Evolutionary conservation across 1,139 yeast species (phyloP).

Genomic region (Entelexis paramagnoliae): DNA sequence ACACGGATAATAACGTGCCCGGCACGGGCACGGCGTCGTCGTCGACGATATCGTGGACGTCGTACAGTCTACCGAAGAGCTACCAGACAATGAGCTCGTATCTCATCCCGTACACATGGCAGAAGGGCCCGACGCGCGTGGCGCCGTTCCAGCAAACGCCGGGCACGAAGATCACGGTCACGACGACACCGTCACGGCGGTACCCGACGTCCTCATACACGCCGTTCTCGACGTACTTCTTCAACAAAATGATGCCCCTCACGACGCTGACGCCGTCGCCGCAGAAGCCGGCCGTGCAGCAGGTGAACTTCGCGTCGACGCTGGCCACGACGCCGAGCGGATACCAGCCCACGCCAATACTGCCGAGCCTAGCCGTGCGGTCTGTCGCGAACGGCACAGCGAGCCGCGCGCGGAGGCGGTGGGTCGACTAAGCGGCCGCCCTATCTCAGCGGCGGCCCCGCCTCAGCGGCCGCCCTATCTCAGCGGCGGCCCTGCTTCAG

Average conservation of each 20-base stretch:
- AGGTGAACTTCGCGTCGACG: constrained; percentile 19
- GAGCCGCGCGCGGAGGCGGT: constrained; percentile 16
- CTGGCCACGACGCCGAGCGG: constrained; percentile 21
- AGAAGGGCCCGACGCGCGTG: constrained; percentile 23
- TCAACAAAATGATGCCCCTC: constrained; percentile 20
- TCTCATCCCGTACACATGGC: constrained; percentile 23
- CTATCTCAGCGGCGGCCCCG: background rate
- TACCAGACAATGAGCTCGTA: constrained; percentile 9
- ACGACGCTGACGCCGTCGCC: constrained; percentile 24
- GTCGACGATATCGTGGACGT: constrained; percentile 15
- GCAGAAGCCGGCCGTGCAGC: constrained; percentile 12
- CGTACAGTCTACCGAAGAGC: constrained; percentile 19
- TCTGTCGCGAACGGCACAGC: background rate
- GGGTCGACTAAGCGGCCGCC: constrained; percentile 12
- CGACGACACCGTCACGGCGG: constrained; percentile 22
- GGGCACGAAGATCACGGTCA: constrained; percentile 21
- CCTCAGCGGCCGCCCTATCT: too few species aligned
- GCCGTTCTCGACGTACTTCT: constrained; percentile 13
- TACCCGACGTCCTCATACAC: constrained; percentile 22
- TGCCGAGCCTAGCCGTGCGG: constrained; percentile 15
- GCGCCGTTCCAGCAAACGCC: constrained; percentile 25
- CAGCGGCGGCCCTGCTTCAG: too few species aligned
- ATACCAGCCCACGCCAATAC: constrained; percentile 14
- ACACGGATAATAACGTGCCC: constrained; percentile 10
- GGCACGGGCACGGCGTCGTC: constrained; percentile 14